Evolutionary conservation across 345 rosid genomes (phyloP), one percentile per base, ranked within the genome.

Genomic region (Viola odorata): DNA sequence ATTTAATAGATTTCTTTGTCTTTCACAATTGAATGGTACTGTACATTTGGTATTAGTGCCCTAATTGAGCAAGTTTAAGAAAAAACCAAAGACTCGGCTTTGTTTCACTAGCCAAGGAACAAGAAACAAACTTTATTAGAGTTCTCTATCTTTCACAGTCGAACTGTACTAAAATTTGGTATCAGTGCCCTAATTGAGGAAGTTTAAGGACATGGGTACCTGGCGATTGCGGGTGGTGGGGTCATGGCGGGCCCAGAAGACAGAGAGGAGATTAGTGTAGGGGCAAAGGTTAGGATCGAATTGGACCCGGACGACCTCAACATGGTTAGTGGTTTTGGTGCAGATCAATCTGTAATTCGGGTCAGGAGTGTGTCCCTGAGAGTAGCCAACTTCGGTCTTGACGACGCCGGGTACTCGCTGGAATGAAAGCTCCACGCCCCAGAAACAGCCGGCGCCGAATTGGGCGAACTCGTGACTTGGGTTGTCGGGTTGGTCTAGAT

Each of bases 381-480:
- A 85, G 77, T 85, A 92, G 53, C 96, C 98, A 44, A 85, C 96
- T 71, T 84, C 90, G 1, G 96, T 89, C 75, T 83, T 85, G 4
- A 77, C 78, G 9, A 87, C 90, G 7, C 91, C 95, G 6, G 49
- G 69, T 0, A 82, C 73, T 8, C 98, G 77, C 84, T 92, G 98
- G 73, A 84, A 92, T 38, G 87, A 78, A 3, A 92, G 69, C 75
- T 87, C 96, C 41, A 81, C 82, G 1, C 96, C 90, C 96, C 96
- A 92, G 80, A 92, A 92, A 66, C 98, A 92, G n/a, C 97, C 96
- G 0, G 96, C 97, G 45, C 91, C 97, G 71, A 92, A 89, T 62
- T 89, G 84, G 3, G 96, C 94, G 11, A 89, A 75, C 69, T 80
- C 82, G 73, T 71, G 80, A 52, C 65, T 72, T 0, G 87, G 75